Conservation (phyloP, 2,329 filamentous ascomycete species). For the Elsinoe perseae region DNA sequence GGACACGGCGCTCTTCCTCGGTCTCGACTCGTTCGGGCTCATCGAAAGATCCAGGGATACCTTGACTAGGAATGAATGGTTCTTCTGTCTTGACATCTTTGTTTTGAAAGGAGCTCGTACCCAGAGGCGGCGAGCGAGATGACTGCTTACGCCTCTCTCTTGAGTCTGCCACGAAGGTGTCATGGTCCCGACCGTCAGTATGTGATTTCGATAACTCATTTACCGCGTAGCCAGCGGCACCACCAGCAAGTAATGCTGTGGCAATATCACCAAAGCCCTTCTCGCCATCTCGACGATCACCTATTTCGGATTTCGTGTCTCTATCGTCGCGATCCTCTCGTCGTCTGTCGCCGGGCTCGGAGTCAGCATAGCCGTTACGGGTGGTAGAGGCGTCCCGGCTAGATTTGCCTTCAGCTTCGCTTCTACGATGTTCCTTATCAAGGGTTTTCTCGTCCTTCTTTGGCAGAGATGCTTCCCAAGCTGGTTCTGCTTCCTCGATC, state of each 20-base stretch:
- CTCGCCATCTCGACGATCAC: conserved; percentile 3
- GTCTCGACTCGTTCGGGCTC: conserved; percentile 21
- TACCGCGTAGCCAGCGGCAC: conserved; percentile 23
- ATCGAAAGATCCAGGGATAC: conserved; percentile 14
- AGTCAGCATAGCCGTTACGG: neutral
- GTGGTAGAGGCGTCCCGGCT: neutral
- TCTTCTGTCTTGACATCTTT: conserved; percentile 18
- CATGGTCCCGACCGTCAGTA: conserved; percentile 13
- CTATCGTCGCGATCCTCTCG: neutral
- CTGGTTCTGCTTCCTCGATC: conserved; percentile 13
- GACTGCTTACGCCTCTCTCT: neutral
- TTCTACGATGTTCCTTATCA: conserved; percentile 19
- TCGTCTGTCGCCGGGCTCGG: neutral
- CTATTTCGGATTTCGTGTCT: conserved; percentile 16
- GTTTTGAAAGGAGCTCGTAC: neutral
- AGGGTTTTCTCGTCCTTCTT: conserved; percentile 25
- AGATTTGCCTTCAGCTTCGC: neutral
- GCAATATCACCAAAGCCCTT: conserved; percentile 26
- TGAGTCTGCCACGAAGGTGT: neutral
- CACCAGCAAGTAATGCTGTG: conserved; percentile 24
- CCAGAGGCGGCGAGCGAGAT: neutral
- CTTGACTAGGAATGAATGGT: neutral
- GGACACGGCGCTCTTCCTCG: conserved; percentile 12
- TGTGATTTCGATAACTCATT: conserved; percentile 16
- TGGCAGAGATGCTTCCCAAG: conserved; percentile 18